A percentile compares a stretch with the other conserved stretches of the same genome.
Evolutionary conservation across 345 rosid species (phyloP).

Genomic region (Trapa bicornis): DNA sequence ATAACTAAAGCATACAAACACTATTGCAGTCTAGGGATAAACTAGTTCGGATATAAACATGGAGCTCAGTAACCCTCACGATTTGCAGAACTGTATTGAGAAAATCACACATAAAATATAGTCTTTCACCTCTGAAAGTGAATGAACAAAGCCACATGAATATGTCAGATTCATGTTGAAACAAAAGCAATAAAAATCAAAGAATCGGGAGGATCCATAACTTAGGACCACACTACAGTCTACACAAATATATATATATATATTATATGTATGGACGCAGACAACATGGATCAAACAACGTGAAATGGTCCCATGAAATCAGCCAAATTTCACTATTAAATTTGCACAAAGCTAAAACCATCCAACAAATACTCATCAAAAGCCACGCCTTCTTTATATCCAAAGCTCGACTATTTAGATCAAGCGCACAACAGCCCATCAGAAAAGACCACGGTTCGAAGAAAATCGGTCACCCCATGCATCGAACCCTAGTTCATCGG

Average conservation of each 20-base stretch:
- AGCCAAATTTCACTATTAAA: neutral
- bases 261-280: neutral
- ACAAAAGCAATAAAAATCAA: neutral
- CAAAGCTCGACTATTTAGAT: neutral
- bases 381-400: neutral
- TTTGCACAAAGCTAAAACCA: neutral
- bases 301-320: neutral
- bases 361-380: neutral
- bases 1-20: neutral
- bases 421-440: neutral
- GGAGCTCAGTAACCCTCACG: neutral
- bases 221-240: neutral
- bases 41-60: neutral
- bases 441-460: neutral
- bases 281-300: neutral
- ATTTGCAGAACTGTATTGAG: neutral
- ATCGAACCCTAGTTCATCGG: neutral
- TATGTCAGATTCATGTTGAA: neutral
- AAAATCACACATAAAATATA: constrained; percentile 1
- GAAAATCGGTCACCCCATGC: neutral
- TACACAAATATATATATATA: neutral
- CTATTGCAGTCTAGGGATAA: neutral
- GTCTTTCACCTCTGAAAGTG: neutral
- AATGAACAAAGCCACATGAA: neutral
- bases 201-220: neutral